phyloP scores from a whole-genome alignment of 495 filamentous ascomycete genomes.

The Hyaloscypha finlandica region DNA sequence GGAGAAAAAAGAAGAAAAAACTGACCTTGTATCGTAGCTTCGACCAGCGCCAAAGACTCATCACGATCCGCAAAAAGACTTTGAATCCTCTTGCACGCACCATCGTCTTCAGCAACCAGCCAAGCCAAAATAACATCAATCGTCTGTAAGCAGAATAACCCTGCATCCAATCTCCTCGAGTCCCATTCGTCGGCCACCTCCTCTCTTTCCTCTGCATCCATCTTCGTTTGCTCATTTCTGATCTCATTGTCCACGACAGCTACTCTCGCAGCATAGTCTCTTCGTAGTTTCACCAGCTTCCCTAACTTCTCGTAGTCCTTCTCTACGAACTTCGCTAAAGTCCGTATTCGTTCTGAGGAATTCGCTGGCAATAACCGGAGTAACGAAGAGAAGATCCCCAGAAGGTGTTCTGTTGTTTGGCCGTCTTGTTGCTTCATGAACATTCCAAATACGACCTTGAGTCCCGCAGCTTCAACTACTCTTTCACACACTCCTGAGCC shows the following conservation, averaged over 20 bases:
- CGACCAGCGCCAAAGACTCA: conserved; percentile 62
- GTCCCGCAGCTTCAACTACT: conserved; percentile 79
- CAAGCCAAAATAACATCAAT: conserved; percentile 89
- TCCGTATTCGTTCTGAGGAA: conserved; percentile 76
- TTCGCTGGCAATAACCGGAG: conserved; percentile 77
- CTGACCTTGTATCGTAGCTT: conserved; percentile 67
- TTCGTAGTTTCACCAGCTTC: conserved; percentile 68
- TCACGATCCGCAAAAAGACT: conserved; percentile 66
- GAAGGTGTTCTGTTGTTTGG: conserved; percentile 75
- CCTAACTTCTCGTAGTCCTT: conserved; percentile 85
- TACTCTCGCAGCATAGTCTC: conserved; percentile 69
- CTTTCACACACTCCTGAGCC: conserved; percentile 63
- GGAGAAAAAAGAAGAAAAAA: background rate
- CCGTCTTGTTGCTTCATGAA: conserved; percentile 88
- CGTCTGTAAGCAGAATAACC: conserved; percentile 82
- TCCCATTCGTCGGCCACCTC: conserved; percentile 77
- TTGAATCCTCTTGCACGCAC: conserved; percentile 67
- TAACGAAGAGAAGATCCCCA: conserved; percentile 86
- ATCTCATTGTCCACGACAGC: conserved; percentile 68
- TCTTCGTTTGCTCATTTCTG: conserved; percentile 49
- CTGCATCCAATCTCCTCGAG: conserved; percentile 81
- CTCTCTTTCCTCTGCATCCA: conserved; percentile 57
- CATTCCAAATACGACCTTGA: conserved; percentile 81
- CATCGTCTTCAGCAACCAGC: conserved; percentile 89
- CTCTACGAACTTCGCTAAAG: conserved; percentile 93